A percentile compares a stretch with the other conserved stretches of the same genome.
These are phyloP conservation scores for Epichloe typhina DNA, from an alignment of 2,329 filamentous ascomycete genomes.

Conservation along the genomic window DNA sequence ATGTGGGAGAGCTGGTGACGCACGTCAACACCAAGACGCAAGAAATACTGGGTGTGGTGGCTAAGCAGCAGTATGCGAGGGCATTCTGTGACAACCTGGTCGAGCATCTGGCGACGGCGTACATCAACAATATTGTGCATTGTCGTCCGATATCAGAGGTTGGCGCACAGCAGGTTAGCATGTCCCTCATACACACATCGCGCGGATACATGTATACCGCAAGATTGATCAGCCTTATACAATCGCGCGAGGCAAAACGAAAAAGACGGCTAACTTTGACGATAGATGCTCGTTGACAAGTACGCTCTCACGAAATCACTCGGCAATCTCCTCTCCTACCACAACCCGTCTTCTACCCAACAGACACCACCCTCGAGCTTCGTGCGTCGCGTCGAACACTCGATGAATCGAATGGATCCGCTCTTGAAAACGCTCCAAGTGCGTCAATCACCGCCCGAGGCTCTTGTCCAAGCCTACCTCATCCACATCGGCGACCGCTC, in stretches of 20 bases:
- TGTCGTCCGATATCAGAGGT: conserved; percentile 87
- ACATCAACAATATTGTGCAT: conserved; percentile 72
- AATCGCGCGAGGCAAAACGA: background rate
- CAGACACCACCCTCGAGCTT: conserved; percentile 46
- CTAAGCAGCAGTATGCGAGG: conserved; percentile 86
- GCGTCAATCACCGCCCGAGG: conserved; percentile 78
- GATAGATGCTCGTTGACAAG: conserved; percentile 84
- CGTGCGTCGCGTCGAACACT: conserved; percentile 71
- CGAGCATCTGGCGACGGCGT: conserved; percentile 67
- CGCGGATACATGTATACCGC: no score
- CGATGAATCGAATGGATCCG: conserved; percentile 77
- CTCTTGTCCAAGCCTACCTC: conserved; percentile 89
- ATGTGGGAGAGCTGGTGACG: conserved; percentile 69
- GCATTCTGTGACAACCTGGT: conserved; percentile 96
- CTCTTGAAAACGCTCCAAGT: conserved; percentile 96
- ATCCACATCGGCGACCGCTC: conserved; percentile 92
- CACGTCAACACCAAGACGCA: conserved; percentile 57
- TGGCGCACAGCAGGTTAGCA: conserved; percentile 70
- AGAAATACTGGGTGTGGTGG: conserved; percentile 64
- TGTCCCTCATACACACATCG: background rate
- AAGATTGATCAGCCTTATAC: background rate
- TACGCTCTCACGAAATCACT: conserved; percentile 78
- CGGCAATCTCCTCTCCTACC: conserved; percentile 53
- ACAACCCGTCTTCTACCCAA: conserved; percentile 32
- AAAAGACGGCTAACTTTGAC: background rate